Evolutionary conservation across 257 asterid genomes (phyloP).

Genomic region (Eucommia ulmoides): DNA sequence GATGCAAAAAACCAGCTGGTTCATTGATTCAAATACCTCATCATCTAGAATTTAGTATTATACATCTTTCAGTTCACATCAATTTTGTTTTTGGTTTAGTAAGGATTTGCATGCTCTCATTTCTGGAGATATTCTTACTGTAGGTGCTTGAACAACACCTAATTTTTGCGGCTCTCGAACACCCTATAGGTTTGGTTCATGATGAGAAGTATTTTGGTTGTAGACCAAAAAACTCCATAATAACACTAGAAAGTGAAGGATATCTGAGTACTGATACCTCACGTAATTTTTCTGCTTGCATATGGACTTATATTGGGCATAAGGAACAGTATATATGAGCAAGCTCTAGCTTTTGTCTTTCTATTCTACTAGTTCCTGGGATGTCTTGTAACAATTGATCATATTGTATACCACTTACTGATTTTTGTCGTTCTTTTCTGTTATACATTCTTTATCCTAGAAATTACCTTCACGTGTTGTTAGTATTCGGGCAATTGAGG

Average conservation of each 20-base stretch:
- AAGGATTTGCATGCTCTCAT: constrained; percentile 11
- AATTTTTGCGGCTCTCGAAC: constrained; percentile 82
- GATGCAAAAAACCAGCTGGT: constrained; percentile 90
- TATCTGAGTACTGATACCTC: constrained; percentile 46
- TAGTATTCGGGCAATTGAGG: constrained; percentile 74
- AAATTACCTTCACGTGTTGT: constrained; percentile 58
- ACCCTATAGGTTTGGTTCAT: constrained; percentile 56
- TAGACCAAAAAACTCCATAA: constrained; percentile 45
- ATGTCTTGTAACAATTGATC: neutral
- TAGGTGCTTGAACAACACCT: constrained; percentile 91
- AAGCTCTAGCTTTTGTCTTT: constrained; percentile 3
- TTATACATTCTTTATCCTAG: constrained; percentile 21
- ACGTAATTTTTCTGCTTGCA: constrained; percentile 43
- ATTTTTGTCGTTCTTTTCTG: neutral
- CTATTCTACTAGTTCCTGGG: neutral
- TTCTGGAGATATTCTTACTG: constrained; percentile 14
- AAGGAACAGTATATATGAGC: constrained; percentile 38
- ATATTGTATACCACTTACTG: neutral
- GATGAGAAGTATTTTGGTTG: constrained; percentile 73
- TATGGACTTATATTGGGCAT: constrained; percentile 81
- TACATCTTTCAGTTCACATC: neutral
- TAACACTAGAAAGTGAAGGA: constrained; percentile 55
- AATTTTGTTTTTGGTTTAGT: neutral
- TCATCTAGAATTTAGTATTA: neutral
- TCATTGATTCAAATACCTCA: neutral